A percentile compares a stretch with the other conserved stretches of the same genome.
These are phyloP conservation scores for Chrysoporthe puriensis DNA, from an alignment of 2,329 filamentous ascomycete species.

Conservation along the genomic window DNA sequence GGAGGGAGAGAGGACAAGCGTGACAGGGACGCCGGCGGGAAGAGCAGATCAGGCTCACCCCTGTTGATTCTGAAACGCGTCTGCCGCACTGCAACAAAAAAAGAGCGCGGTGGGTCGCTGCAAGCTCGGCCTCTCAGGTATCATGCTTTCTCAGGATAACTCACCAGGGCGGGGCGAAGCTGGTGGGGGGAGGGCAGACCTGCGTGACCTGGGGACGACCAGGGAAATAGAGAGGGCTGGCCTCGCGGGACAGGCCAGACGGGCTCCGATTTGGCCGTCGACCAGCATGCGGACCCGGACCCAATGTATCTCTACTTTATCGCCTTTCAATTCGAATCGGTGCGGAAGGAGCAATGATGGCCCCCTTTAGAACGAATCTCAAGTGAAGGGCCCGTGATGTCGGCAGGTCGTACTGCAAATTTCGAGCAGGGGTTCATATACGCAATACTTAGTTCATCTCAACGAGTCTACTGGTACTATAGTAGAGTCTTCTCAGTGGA, in stretches of 20 bases:
- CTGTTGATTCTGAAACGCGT: constrained; percentile 19
- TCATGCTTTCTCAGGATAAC: background rate
- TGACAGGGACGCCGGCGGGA: background rate
- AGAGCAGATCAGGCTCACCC: constrained; percentile 1
- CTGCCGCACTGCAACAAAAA: constrained; percentile 20
- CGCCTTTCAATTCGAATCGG: background rate
- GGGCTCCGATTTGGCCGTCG: constrained; percentile 24
- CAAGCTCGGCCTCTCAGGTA: constrained; percentile 7
- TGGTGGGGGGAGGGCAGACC: background rate
- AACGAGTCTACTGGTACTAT: no score
- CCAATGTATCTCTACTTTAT: background rate
- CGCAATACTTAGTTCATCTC: no score
- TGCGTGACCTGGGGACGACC: background rate
- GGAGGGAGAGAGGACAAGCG: background rate
- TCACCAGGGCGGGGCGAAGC: background rate
- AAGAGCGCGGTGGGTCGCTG: background rate
- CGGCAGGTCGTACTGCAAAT: background rate
- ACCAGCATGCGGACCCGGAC: constrained; percentile 8
- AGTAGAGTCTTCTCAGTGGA: no score
- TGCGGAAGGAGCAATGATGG: background rate
- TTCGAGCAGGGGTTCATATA: background rate
- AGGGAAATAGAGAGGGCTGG: background rate
- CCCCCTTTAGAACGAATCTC: background rate
- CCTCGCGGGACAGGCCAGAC: constrained; percentile 19
- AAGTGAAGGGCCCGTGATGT: background rate